These are phyloP conservation scores for Brassica napus DNA, from an alignment of 345 rosid species.

Conservation along the genomic window DNA sequence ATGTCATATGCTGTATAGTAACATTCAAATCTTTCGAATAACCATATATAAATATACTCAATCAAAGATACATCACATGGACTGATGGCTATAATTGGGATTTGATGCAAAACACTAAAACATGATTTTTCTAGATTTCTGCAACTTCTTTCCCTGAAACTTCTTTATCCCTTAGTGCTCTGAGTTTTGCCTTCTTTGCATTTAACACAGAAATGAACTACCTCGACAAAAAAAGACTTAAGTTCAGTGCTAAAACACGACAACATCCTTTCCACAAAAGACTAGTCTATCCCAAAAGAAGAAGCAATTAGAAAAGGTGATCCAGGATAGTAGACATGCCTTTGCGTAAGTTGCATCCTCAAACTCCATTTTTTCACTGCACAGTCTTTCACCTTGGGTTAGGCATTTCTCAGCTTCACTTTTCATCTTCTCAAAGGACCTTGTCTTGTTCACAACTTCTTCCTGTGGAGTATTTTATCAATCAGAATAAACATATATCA, in stretches of 20 bases:
- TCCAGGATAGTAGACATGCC: slow-evolving; percentile 36
- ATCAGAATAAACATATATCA: background rate
- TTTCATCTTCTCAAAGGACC: slow-evolving; percentile 52
- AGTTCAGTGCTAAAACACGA: background rate
- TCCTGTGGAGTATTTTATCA: slow-evolving; percentile 40
- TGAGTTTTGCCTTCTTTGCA: slow-evolving; percentile 80
- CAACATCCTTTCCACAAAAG: background rate
- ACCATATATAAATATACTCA: background rate
- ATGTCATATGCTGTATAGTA: background rate
- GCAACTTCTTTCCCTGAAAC: slow-evolving; percentile 41
- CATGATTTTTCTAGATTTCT: slow-evolving; percentile 13
- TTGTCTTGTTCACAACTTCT: slow-evolving; percentile 68
- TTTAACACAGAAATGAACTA: slow-evolving; percentile 76
- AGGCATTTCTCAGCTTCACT: slow-evolving; percentile 82
- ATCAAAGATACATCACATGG: background rate
- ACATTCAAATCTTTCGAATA: background rate
- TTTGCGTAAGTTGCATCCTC: slow-evolving; percentile 75
- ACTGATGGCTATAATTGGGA: background rate
- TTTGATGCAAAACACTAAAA: background rate
- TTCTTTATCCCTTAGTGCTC: slow-evolving; percentile 70
- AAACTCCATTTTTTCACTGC: slow-evolving; percentile 64
- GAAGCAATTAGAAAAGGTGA: background rate
- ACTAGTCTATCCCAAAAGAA: background rate
- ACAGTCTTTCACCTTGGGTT: slow-evolving; percentile 56
- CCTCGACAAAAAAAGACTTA: background rate